Conservation (phyloP, 2,329 filamentous ascomycete species). For the Aspergillus quadrilineatus region DNA sequence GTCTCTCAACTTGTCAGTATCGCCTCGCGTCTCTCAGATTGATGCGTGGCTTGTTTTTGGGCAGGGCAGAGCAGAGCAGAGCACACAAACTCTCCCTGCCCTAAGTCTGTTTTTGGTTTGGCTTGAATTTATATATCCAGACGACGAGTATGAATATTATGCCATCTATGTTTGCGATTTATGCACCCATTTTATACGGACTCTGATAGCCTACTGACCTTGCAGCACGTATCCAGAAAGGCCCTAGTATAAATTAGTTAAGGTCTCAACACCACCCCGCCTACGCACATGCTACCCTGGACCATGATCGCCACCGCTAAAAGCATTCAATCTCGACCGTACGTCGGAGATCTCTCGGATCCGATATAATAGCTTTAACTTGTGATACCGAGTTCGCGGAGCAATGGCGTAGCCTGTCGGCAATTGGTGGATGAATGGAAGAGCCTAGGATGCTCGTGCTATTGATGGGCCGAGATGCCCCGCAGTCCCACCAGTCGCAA, state of each 20-base stretch:
- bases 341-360: background rate
- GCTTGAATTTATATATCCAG: background rate
- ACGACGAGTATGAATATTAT: slow-evolving; percentile 1
- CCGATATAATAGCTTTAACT: background rate
- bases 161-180: background rate
- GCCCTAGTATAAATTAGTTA: too few relatives aligned
- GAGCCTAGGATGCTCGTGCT: slow-evolving; percentile 21
- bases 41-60: background rate
- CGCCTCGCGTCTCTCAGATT: background rate
- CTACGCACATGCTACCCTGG: background rate
- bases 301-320: background rate
- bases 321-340: background rate
- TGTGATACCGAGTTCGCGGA: background rate
- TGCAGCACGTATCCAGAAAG: too few relatives aligned
- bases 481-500: slow-evolving; percentile 17
- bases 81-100: background rate
- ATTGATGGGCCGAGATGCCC: slow-evolving; percentile 33
- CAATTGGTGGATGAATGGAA: slow-evolving; percentile 18
- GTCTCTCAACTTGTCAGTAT: background rate
- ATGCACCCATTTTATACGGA: background rate
- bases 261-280: background rate
- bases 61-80: background rate
- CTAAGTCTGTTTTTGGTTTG: background rate
- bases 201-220: too few relatives aligned
- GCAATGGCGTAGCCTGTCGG: background rate